Evolutionary conservation across 805 yeast genomes (phyloP).

Genomic region (Candida tammaniensis): DNA sequence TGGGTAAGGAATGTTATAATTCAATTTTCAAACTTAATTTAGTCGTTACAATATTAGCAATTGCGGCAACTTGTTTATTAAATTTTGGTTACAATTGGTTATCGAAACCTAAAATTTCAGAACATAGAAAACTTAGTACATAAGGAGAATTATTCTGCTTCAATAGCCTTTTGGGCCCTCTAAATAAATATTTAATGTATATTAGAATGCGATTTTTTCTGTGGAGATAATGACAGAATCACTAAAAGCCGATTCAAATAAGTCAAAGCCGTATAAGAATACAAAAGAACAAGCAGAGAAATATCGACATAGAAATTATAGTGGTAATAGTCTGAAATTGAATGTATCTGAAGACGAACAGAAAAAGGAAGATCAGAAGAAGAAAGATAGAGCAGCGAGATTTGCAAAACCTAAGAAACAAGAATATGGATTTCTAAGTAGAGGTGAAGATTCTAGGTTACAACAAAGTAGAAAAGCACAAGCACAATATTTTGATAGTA

Average conservation of each 20-base stretch:
- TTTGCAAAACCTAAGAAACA: conserved; percentile 15
- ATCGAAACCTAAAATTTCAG: conserved; percentile 1
- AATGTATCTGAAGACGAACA: too few relatives aligned
- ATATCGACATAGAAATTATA: too few relatives aligned
- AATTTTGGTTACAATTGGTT: conserved; percentile 12
- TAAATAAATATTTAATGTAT: too few relatives aligned
- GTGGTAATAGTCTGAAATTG: too few relatives aligned
- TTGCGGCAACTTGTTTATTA: conserved; percentile 8
- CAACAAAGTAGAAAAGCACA: conserved; percentile 45
- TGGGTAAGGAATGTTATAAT: conserved; percentile 42
- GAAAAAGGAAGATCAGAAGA: conserved; percentile 3
- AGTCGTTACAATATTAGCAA: conserved; percentile 17
- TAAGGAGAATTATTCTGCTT: too few relatives aligned
- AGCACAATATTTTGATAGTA: conserved; percentile 33
- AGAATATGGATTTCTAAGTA: conserved; percentile 52
- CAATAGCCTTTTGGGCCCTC: too few relatives aligned
- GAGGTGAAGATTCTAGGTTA: conserved; percentile 55
- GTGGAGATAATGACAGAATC: too few relatives aligned
- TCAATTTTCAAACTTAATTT: conserved; percentile 41
- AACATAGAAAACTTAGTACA: conserved; percentile 2
- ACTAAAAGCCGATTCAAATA: too few relatives aligned
- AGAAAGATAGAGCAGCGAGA: conserved; percentile 7
- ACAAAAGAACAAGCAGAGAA: too few relatives aligned
- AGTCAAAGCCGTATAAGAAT: too few relatives aligned
- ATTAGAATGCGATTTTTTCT: too few relatives aligned